Evolutionary conservation across 2,329 filamentous ascomycete species (phyloP).

Genomic region (Coniochaeta sp.): DNA sequence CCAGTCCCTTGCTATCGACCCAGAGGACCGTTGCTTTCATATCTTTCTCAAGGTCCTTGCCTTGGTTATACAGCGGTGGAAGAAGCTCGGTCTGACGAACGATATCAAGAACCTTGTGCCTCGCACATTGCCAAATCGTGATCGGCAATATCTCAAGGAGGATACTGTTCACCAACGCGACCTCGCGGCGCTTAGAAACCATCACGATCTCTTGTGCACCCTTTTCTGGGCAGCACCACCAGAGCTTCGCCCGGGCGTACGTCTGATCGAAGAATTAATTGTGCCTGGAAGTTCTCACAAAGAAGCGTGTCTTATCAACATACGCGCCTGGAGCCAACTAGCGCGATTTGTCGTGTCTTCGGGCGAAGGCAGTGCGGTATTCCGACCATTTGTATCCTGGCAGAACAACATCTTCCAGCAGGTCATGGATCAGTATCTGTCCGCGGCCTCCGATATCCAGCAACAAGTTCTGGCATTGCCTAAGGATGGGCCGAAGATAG

Average conservation of each 20-base stretch:
- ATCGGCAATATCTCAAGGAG: constrained; percentile 57
- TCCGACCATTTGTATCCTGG: constrained; percentile 47
- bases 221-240: constrained; percentile 57
- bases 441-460: constrained; percentile 47
- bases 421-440: constrained; percentile 49
- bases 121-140: constrained; percentile 58
- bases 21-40: constrained; percentile 57
- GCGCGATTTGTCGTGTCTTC: constrained; percentile 49
- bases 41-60: constrained; percentile 60
- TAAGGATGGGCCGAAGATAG: constrained; percentile 33
- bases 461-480: constrained; percentile 45
- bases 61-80: constrained; percentile 45
- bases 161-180: constrained; percentile 52
- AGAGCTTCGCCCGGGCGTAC: constrained; percentile 43
- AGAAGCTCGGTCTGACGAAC: constrained; percentile 38
- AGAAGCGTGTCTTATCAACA: constrained; percentile 57
- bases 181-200: constrained; percentile 57
- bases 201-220: constrained; percentile 61
- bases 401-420: constrained; percentile 50
- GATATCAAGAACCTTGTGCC: constrained; percentile 55
- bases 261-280: constrained; percentile 53
- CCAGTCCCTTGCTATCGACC: constrained; percentile 41
- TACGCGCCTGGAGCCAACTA: constrained; percentile 57
- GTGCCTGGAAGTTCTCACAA: constrained; percentile 54
- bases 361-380: constrained; percentile 30